phyloP scores from a whole-genome alignment of 352 stramenopile genomes.

The Sclerospora graminicola region DNA sequence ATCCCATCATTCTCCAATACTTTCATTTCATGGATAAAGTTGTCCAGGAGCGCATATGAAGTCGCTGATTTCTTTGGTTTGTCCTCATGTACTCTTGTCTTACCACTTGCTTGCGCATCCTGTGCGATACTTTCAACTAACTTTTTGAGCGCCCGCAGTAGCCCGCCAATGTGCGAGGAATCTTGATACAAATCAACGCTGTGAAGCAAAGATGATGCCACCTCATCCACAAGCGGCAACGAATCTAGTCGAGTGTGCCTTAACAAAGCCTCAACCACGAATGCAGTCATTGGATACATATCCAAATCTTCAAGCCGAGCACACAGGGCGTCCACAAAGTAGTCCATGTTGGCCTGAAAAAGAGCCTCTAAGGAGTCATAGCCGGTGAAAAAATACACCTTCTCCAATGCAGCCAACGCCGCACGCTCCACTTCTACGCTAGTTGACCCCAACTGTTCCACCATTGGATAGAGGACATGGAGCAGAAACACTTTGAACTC shows the following conservation, averaged over 20 bases:
- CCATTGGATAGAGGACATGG: constrained; percentile 64
- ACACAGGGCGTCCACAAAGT: constrained; percentile 77
- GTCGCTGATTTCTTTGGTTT: neutral
- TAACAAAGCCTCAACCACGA: constrained; percentile 68
- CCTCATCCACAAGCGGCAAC: constrained; percentile 69
- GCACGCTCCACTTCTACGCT: constrained; percentile 54
- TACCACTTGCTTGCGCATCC: constrained; percentile 9
- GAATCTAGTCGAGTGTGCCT: constrained; percentile 50
- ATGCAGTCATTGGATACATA: constrained; percentile 52
- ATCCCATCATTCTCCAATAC: constrained; percentile 28
- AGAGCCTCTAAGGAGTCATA: constrained; percentile 49
- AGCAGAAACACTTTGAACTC: constrained; percentile 59
- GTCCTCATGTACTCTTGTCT: neutral
- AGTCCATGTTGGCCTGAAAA: constrained; percentile 81
- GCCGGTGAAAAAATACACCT: constrained; percentile 48
- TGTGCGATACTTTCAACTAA: constrained; percentile 36
- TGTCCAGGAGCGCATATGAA: constrained; percentile 19
- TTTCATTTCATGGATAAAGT: constrained; percentile 62
- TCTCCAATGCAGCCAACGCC: constrained; percentile 55
- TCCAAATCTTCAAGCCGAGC: constrained; percentile 62
- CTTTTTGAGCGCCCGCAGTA: constrained; percentile 55
- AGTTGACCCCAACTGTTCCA: constrained; percentile 69
- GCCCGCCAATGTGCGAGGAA: constrained; percentile 29
- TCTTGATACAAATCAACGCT: constrained; percentile 75
- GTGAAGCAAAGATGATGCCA: constrained; percentile 50